A percentile compares a stretch with the other conserved stretches of the same genome.
Evolutionary conservation across 768 basidiomycete species (phyloP).

Genomic region (Coprinellus micaceus): DNA sequence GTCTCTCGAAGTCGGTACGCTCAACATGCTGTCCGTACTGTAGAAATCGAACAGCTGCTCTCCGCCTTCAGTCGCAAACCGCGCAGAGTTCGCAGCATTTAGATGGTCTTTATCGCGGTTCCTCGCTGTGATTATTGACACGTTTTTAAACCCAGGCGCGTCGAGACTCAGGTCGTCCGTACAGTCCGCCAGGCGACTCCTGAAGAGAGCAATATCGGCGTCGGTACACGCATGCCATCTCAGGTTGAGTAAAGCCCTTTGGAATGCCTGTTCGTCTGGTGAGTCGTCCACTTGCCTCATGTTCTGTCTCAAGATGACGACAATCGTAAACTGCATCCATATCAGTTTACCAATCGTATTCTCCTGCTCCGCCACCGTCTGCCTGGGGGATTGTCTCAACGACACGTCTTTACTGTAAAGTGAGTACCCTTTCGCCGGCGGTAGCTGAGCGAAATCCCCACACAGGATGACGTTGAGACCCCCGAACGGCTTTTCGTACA

Average conservation of each 20-base stretch:
- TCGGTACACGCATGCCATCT: slow-evolving; percentile 34
- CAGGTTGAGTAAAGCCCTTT: slow-evolving; percentile 34
- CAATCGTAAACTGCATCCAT: slow-evolving; percentile 31
- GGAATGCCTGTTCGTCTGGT: slow-evolving; percentile 21
- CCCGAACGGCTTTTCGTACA: slow-evolving; percentile 25
- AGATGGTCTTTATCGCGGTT: slow-evolving; percentile 36
- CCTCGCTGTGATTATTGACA: slow-evolving; percentile 35
- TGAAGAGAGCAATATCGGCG: slow-evolving; percentile 36
- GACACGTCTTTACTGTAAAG: slow-evolving; percentile 1
- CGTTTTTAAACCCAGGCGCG: slow-evolving; percentile 23
- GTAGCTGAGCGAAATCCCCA: slow-evolving; percentile 44
- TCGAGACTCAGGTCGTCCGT: slow-evolving; percentile 10
- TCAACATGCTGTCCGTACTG: neutral
- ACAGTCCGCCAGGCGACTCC: slow-evolving; percentile 18
- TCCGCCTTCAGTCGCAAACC: slow-evolving; percentile 31
- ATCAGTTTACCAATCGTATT: slow-evolving; percentile 24
- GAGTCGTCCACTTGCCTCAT: slow-evolving; percentile 28
- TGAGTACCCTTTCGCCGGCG: slow-evolving; percentile 17
- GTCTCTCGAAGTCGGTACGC: neutral
- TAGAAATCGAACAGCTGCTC: slow-evolving; percentile 24
- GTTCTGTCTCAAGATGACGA: slow-evolving; percentile 31
- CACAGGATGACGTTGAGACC: slow-evolving; percentile 40
- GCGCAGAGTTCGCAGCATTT: slow-evolving; percentile 26
- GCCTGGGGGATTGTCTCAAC: neutral
- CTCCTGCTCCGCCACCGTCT: slow-evolving; percentile 14